Evolutionary conservation across 1,284 basidiomycete genomes (phyloP), one percentile per base, ranked within the genome.

Genomic region (Ganoderma sinense): DNA sequence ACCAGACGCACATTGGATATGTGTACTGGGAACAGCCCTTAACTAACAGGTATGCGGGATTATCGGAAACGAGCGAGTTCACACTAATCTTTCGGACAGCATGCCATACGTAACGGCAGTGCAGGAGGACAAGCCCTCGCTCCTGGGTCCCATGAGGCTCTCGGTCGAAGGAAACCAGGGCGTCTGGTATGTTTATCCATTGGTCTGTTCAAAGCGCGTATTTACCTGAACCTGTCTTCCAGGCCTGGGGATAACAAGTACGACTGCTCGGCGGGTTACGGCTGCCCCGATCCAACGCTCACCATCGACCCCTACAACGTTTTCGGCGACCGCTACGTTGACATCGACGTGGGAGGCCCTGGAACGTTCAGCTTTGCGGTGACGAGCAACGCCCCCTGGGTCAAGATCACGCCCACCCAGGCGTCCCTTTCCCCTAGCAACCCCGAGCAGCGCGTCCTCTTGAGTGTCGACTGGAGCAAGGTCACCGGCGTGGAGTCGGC

Each of bases 1-100:
- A n/a, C n/a, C n/a, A n/a, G n/a, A n/a, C n/a, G n/a, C n/a, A n/a
- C n/a, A n/a, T n/a, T 91, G 91, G 26, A 73, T 91, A 91, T 73
- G 86, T 84, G 72, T 92, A 92, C 78, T 92, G 91, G 90, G 91
- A 92, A 73, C 86, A 90, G 76, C 89, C 89, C 0, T 87, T 88
- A 84, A 83, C 85, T 3, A 88, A 91, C 78, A 85, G 85, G 88
- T 88, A 72, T 53, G 84, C 77, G 1, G 7, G 26, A n/a, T 3
- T 16, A 48, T 26, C 33, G 3, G 4, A 16, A 20, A 43, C n/a
- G 40, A 41, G 61, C 2, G 48, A 33, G 43, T 11, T 60, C 45
- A 18, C 20, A 18, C 29, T 58, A 13, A 53, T 31, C 26, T 29
- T 72, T 63, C 62, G 6, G 14, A 59, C 36, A 90, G 88, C 1